Base-by-base conservation (phyloP, 148 eudicot genomes). In the Vaccinium myrtillus region DNA sequence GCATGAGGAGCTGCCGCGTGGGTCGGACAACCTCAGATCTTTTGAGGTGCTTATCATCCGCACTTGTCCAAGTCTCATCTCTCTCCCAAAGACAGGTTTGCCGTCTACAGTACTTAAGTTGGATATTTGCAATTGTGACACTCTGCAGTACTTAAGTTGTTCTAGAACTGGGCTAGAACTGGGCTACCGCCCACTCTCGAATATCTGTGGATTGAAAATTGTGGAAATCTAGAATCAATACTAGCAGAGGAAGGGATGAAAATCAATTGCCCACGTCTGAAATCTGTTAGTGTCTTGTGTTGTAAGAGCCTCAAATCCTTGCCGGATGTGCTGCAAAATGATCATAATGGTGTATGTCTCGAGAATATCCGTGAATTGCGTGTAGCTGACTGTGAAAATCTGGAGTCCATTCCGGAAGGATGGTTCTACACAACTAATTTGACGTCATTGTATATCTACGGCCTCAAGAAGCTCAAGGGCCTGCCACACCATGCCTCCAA, bases 281-380 rank as follows among this genome's bases (percentile, higher is more conserved):
- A n/a, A 61, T 61, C 1, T 21, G 6, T 61, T 61, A 0, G 0
- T 1, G 0, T 61, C 27, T 0, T 0, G 4, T 0, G 0, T 0
- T 61, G 69, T 61, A 1, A 2, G 0, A n/a, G 69, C 23, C 69
- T 61, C 69, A n/a, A 61, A 61, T 61, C 69, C 69, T 61, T 61
- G 69, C 69, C 69, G 69, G 69, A 61, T 61, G 69, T 61, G 69
- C n/a, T 11, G 9, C 27, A 61, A 2, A n/a, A n/a, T 25, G 7
- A 61, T n/a, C 0, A 8, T 61, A 25, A n/a, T 61, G 69, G 69
- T 21, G 69, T 23, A n/a, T 21, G 27, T 61, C 69, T 9, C 69
- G 1, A 9, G 67, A 8, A 61, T 61, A 27, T 61, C 67, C 2
- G 2, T n/a, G 0, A 8, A 0, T 61, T 61, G 23, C 0, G 0